Percentiles rank a stretch among this genome's conserved stretches.
phyloP scores from a whole-genome alignment of 176 grass and related monocot genomes.

The Calamus simplicifolius region DNA sequence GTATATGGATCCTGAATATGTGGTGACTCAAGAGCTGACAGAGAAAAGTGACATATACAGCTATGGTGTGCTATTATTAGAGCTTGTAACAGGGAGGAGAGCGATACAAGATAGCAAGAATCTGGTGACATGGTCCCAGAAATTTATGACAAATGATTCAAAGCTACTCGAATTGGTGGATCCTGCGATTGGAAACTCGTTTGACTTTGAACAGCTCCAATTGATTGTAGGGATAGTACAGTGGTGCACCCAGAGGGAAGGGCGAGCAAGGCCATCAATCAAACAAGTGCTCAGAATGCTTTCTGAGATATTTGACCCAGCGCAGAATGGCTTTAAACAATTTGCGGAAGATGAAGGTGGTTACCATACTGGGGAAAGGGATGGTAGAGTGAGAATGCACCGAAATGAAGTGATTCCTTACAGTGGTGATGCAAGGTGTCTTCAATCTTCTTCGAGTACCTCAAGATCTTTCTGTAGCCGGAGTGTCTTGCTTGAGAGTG shows the following conservation, averaged over 20 bases:
- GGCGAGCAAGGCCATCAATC: conserved; percentile 67
- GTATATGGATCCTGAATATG: conserved; percentile 99
- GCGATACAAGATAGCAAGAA: conserved; percentile 84
- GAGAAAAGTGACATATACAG: conserved; percentile 99
- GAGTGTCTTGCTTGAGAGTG: conserved; percentile 67
- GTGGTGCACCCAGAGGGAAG: conserved; percentile 80
- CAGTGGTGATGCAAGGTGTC: conserved; percentile 47
- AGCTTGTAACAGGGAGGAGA: conserved; percentile 71
- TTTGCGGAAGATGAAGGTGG: conserved; percentile 33
- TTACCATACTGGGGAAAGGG: conserved; percentile 24
- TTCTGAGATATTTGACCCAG: conserved; percentile 60
- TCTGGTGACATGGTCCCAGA: conserved; percentile 80
- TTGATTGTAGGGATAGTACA: conserved; percentile 48
- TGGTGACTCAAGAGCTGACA: conserved; percentile 85
- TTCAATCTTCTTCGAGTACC: conserved; percentile 83
- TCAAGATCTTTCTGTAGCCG: conserved; percentile 91
- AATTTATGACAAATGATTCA: conserved; percentile 41
- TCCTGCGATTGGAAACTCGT: conserved; percentile 27
- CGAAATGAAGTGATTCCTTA: conserved; percentile 43
- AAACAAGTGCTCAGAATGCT: conserved; percentile 85
- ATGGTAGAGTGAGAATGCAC: conserved; percentile 24
- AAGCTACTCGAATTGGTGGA: conserved; percentile 52
- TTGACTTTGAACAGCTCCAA: conserved; percentile 71
- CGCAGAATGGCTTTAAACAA: conserved; percentile 39
- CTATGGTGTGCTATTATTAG: conserved; percentile 78